These are phyloP conservation scores for Colletotrichum ledebouriae DNA, from an alignment of 2,329 filamentous ascomycete genomes.

Conservation along the genomic window DNA sequence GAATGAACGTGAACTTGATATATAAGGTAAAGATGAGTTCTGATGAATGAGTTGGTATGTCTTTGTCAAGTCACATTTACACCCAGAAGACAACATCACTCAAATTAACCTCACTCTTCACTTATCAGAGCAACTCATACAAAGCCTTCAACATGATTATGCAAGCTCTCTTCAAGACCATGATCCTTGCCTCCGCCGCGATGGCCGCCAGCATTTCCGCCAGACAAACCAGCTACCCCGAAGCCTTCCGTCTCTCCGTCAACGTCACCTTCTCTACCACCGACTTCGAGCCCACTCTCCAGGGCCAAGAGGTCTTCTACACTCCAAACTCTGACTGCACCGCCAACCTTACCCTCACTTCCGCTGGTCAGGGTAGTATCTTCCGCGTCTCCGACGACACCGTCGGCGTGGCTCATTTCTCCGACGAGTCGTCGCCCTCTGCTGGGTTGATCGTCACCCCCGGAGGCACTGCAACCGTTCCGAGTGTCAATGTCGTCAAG, in stretches of 20 bases:
- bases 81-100: background rate
- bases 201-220: slow-evolving; percentile 7
- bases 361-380: slow-evolving; percentile 5
- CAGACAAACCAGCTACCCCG: background rate
- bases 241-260: slow-evolving; percentile 21
- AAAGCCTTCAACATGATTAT: slow-evolving; percentile 8
- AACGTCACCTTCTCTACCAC: slow-evolving; percentile 5
- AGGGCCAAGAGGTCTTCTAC: slow-evolving; percentile 26
- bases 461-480: slow-evolving; percentile 9
- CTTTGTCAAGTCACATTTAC: slow-evolving; percentile 1
- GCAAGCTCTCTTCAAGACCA: background rate
- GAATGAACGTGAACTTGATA: background rate
- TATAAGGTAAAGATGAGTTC: slow-evolving; percentile 1
- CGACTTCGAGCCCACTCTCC: slow-evolving; percentile 24
- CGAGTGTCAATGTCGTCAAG: background rate
- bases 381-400: slow-evolving; percentile 1
- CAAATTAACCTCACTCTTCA: background rate
- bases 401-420: slow-evolving; percentile 2
- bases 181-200: background rate
- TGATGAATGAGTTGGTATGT: background rate
- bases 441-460: slow-evolving; percentile 16
- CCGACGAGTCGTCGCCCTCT: background rate
- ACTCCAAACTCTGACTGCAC: slow-evolving; percentile 7
- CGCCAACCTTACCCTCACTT: background rate
- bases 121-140: no score